Conservation (phyloP, 2,329 filamentous ascomycete genomes). For the Mollisiaceae sp. region DNA sequence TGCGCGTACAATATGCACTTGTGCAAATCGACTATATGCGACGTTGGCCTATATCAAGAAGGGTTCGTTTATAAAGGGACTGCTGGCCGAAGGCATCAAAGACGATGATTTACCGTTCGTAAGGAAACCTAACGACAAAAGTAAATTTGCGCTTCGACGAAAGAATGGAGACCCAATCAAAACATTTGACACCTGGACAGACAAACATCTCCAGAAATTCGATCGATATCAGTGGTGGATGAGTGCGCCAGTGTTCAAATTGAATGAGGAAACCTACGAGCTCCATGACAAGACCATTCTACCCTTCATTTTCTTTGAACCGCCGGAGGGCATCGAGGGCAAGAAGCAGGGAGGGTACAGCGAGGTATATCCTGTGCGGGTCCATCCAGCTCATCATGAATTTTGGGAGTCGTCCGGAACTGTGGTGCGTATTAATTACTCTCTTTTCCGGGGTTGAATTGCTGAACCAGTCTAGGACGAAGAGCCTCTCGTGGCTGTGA, state of each 20-base stretch:
- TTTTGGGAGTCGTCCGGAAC: conserved; percentile 17
- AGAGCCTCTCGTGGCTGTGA: conserved; percentile 31
- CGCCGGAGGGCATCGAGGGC: neutral
- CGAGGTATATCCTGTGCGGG: conserved; percentile 28
- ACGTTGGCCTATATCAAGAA: conserved; percentile 28
- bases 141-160: conserved; percentile 9
- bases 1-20: conserved; percentile 12
- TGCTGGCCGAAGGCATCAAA: conserved; percentile 22
- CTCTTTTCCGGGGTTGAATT: neutral
- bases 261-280: conserved; percentile 15
- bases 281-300: conserved; percentile 25
- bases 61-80: conserved; percentile 17
- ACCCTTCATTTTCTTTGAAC: conserved; percentile 27
- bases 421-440: neutral
- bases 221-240: conserved; percentile 32
- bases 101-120: conserved; percentile 31
- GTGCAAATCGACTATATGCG: conserved; percentile 23
- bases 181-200: conserved; percentile 24
- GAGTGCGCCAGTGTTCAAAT: conserved; percentile 27
- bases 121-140: neutral
- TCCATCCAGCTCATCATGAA: conserved; percentile 35
- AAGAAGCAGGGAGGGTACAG: conserved; percentile 33
- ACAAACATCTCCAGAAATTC: conserved; percentile 25
- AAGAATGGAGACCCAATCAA: conserved; percentile 15
- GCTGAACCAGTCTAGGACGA: conserved; percentile 22